Percentiles rank a stretch among this genome's conserved stretches.
Conservation (phyloP, 2,329 filamentous ascomycete genomes). For the Kalmusia sp. region DNA sequence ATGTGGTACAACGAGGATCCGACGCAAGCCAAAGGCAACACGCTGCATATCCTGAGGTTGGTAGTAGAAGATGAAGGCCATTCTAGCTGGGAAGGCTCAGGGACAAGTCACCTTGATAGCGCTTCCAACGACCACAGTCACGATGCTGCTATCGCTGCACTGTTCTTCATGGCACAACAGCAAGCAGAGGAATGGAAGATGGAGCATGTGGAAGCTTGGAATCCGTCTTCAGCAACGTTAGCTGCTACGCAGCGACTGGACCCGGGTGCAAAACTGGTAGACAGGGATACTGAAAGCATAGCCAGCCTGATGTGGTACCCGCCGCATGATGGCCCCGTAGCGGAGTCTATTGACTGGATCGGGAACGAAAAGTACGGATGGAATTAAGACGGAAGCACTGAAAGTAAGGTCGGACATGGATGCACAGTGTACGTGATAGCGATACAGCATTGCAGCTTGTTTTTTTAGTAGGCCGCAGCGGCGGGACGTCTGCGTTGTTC, state of each 20-base stretch:
- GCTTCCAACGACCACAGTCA: slow-evolving; percentile 21
- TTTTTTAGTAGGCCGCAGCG: too few relatives aligned
- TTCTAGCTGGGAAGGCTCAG: slow-evolving; percentile 26
- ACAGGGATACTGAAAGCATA: slow-evolving; percentile 72
- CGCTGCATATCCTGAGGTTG: slow-evolving; percentile 72
- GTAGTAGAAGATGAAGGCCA: slow-evolving; percentile 65
- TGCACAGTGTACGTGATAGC: too few relatives aligned
- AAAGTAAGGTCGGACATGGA: too few relatives aligned
- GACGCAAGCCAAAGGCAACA: slow-evolving; percentile 66
- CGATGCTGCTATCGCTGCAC: slow-evolving; percentile 60
- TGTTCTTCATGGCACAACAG: slow-evolving; percentile 71
- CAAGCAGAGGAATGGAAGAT: slow-evolving; percentile 77
- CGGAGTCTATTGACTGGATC: slow-evolving; percentile 70
- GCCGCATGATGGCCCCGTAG: slow-evolving; percentile 50
- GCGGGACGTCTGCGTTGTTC: too few relatives aligned
- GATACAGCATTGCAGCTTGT: too few relatives aligned
- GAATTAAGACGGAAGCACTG: too few relatives aligned
- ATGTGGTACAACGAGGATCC: slow-evolving; percentile 66
- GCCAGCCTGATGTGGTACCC: slow-evolving; percentile 74
- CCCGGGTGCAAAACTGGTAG: slow-evolving; percentile 56
- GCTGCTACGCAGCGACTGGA: slow-evolving; percentile 56
- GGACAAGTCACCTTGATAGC: slow-evolving; percentile 28
- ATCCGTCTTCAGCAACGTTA: slow-evolving; percentile 66
- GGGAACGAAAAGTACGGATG: slow-evolving; percentile 80
- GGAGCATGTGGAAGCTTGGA: slow-evolving; percentile 80